Percentiles rank a stretch among this genome's conserved stretches.
phyloP scores from a whole-genome alignment of 768 basidiomycete genomes.

The Tulasnella sp. region DNA sequence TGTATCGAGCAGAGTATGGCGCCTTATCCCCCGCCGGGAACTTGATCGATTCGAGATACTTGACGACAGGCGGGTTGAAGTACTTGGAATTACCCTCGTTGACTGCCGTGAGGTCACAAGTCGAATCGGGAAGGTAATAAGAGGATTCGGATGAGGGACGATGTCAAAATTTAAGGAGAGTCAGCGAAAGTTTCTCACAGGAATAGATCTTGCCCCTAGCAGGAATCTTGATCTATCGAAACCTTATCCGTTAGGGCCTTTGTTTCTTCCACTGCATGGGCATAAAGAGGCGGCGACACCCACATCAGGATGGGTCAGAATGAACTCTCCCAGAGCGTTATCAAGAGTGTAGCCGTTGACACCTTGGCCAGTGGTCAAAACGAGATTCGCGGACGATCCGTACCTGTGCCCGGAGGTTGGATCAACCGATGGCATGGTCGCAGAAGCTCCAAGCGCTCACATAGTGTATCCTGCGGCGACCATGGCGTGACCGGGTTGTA shows the following conservation, averaged over 20 bases:
- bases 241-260: neutral
- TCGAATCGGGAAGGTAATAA: neutral
- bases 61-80: constrained; percentile 70
- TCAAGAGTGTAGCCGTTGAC: constrained; percentile 99
- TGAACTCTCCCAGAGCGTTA: constrained; percentile 91
- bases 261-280: neutral
- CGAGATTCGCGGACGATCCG: constrained; percentile 93
- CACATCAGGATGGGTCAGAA: constrained; percentile 93
- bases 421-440: neutral
- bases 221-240: constrained; percentile 74
- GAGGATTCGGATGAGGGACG: too few species aligned
- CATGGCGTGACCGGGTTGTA: constrained; percentile 91
- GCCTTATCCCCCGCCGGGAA: constrained; percentile 62
- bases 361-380: constrained; percentile 87
- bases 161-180: neutral
- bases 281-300: constrained; percentile 22
- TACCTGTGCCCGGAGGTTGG: constrained; percentile 37
- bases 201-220: constrained; percentile 97
- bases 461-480: constrained; percentile 97
- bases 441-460: constrained; percentile 37
- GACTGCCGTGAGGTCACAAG: too few species aligned
- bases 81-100: constrained; percentile 98
- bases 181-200: constrained; percentile 25
- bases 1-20: constrained; percentile 87
- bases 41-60: constrained; percentile 87